Conservation (phyloP, 225 moss, liverwort and hornwort species). For the Thuidium tamariscinum region DNA sequence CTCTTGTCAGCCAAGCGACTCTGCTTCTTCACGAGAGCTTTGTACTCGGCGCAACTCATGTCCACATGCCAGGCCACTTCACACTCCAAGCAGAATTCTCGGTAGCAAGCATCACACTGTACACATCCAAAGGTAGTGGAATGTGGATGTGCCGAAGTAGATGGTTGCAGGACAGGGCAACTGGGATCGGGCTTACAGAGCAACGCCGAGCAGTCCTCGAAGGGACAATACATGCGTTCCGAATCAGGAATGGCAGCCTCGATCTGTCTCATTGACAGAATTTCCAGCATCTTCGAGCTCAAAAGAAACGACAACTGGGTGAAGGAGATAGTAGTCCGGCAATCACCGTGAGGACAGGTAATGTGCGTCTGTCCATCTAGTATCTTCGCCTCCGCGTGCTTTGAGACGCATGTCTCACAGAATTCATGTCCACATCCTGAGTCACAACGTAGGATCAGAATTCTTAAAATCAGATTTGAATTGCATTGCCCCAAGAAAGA, state of each 20-base stretch:
- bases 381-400: slow-evolving; percentile 21
- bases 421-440: slow-evolving; percentile 29
- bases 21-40: neutral
- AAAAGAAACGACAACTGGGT: neutral
- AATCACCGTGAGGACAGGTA: slow-evolving; percentile 2
- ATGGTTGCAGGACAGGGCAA: neutral
- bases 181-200: neutral
- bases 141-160: slow-evolving; percentile 2
- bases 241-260: slow-evolving; percentile 20
- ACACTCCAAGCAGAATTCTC: slow-evolving; percentile 22
- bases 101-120: slow-evolving; percentile 28
- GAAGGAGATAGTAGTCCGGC: neutral
- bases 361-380: slow-evolving; percentile 5
- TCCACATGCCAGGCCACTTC: slow-evolving; percentile 31
- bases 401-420: slow-evolving; percentile 10
- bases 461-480: neutral
- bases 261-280: slow-evolving; percentile 5
- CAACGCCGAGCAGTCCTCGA: slow-evolving; percentile 21
- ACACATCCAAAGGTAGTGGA: neutral
- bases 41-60: slow-evolving; percentile 12
- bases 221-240: slow-evolving; percentile 25
- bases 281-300: neutral
- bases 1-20: neutral
- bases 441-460: neutral
- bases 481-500: neutral